Percentiles rank a stretch among this genome's conserved stretches.
phyloP scores from a whole-genome alignment of 2,329 filamentous ascomycete species.

The Aspergillus sp. region DNA sequence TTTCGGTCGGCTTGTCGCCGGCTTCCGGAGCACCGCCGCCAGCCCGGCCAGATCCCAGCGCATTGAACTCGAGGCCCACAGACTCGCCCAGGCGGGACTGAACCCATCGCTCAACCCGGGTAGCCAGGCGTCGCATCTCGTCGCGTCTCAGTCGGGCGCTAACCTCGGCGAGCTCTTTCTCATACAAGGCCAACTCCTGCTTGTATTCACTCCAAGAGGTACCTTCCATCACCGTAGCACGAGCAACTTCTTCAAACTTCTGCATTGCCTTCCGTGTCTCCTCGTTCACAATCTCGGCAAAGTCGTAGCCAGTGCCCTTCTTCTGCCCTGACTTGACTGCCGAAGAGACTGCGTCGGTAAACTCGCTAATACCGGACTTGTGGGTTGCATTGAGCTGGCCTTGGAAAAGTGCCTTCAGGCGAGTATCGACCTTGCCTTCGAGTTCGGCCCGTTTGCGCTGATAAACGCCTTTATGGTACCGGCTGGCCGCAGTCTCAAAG shows the following conservation, averaged over 20 bases:
- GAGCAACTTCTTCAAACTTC: slow-evolving; percentile 73
- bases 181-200: slow-evolving; percentile 74
- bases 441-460: slow-evolving; percentile 80
- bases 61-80: slow-evolving; percentile 92
- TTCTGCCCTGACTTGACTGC: slow-evolving; percentile 92
- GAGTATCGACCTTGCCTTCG: slow-evolving; percentile 80
- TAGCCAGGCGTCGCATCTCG: slow-evolving; percentile 91
- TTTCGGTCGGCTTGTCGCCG: slow-evolving; percentile 74
- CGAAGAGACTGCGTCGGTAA: slow-evolving; percentile 81
- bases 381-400: slow-evolving; percentile 87
- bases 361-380: slow-evolving; percentile 79
- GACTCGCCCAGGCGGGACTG: slow-evolving; percentile 82
- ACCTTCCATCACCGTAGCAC: slow-evolving; percentile 72
- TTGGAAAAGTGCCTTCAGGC: slow-evolving; percentile 82
- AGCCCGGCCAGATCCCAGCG: slow-evolving; percentile 82
- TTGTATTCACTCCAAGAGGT: slow-evolving; percentile 85
- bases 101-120: slow-evolving; percentile 90
- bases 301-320: slow-evolving; percentile 86
- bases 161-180: slow-evolving; percentile 88
- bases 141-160: slow-evolving; percentile 83
- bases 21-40: slow-evolving; percentile 77
- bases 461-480: slow-evolving; percentile 97
- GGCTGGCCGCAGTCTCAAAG: slow-evolving; percentile 88
- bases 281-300: slow-evolving; percentile 84
- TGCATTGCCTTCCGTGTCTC: slow-evolving; percentile 76